Percentiles rank a stretch among this genome's conserved stretches.
phyloP scores from a whole-genome alignment of 23 red algal genomes.

The Pyropia haitanensis region DNA sequence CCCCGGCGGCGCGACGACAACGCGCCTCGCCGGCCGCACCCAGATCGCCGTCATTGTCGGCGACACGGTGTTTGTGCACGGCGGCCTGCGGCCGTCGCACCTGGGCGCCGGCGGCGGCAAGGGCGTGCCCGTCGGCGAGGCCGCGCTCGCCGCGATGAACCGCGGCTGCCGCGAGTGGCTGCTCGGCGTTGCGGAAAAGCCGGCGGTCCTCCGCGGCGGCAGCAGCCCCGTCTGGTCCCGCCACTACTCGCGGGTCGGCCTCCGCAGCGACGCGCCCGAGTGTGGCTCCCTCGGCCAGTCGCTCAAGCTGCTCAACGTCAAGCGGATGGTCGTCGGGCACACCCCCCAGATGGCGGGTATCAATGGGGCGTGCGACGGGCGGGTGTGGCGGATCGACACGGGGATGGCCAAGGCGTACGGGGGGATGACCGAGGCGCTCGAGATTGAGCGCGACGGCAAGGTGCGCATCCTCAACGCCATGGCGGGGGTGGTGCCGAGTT shows the following conservation, averaged over 20 bases:
- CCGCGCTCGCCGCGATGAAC: constrained; percentile 32
- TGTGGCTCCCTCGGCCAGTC: constrained; percentile 64
- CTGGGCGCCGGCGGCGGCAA: constrained; percentile 25
- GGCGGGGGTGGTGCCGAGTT: constrained; percentile 36
- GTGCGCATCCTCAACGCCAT: constrained; percentile 39
- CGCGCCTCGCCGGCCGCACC: constrained; percentile 44
- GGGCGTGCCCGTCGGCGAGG: constrained; percentile 1
- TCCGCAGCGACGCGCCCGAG: constrained; percentile 16
- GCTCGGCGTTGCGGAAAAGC: constrained; percentile 56
- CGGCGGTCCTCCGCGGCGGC: constrained; percentile 47
- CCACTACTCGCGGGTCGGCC: constrained; percentile 50
- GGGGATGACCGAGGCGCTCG: constrained; percentile 79
- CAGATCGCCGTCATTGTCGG: constrained; percentile 65
- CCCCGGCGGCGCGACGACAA: constrained; percentile 45
- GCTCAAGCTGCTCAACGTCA: constrained; percentile 52
- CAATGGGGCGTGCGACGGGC: constrained; percentile 77
- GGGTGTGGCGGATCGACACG: constrained; percentile 98
- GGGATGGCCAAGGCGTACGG: constrained; percentile 89
- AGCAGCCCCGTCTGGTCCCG: constrained; percentile 92
- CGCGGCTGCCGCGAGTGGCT: constrained; percentile 27
- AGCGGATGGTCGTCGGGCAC: constrained; percentile 96
- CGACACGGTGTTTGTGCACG: constrained; percentile 96
- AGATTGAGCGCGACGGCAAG: constrained; percentile 41
- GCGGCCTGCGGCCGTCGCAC: constrained; percentile 69
- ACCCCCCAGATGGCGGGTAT: constrained; percentile 74